Base-by-base conservation (phyloP, 2,329 filamentous ascomycete genomes). In the Elsinoe arachidis region DNA sequence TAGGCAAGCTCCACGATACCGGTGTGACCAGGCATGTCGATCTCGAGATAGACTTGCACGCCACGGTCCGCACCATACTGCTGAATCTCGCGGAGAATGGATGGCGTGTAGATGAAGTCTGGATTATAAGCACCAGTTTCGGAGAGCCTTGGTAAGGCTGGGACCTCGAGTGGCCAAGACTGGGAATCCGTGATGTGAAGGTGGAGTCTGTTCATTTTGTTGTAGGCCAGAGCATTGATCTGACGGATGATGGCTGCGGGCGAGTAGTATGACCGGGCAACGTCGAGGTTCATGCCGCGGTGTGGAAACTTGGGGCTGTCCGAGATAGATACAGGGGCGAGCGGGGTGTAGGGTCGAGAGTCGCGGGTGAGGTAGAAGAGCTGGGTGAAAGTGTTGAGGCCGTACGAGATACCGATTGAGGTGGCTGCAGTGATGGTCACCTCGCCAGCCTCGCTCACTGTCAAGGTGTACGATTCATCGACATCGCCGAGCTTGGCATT, bases 141-240 rank as follows among this genome's bases (percentile, higher is more conserved):
- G 2, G 88, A 78, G 1, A 95, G 76, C 59, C 85, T 80, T 2
- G 90, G 87, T 61, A 95, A 72, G 2, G 86, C 72, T 1, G 88
- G 87, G 52, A 95, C 85, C 63, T 90, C 88, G 21, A 95, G 76
- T 0, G 90, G 90, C 86, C 89, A 95, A 3, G 88, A 88, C 70
- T 95, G 89, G 14, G 86, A 84, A 70, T 95, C 89, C 3, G 88
- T 93, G 58, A 86, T 78, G 74, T 95, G 89, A 56, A 92, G 75
- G 71, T 93, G 89, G 57, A 95, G 78, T 5, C 84, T 79, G 72
- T 93, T 93, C 76, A 93, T 80, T 74, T 95, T 93, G 74, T 85
- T 89, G 80, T 83, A 90, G 1, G 86, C 76, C 62, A 87, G 72
- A 39, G 83, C 86, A 66, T 95, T 87, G 62, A 96, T 87, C 55